Base-by-base conservation (phyloP, 2,329 filamentous ascomycete species). In the Dendrostoma leiphaemia region DNA sequence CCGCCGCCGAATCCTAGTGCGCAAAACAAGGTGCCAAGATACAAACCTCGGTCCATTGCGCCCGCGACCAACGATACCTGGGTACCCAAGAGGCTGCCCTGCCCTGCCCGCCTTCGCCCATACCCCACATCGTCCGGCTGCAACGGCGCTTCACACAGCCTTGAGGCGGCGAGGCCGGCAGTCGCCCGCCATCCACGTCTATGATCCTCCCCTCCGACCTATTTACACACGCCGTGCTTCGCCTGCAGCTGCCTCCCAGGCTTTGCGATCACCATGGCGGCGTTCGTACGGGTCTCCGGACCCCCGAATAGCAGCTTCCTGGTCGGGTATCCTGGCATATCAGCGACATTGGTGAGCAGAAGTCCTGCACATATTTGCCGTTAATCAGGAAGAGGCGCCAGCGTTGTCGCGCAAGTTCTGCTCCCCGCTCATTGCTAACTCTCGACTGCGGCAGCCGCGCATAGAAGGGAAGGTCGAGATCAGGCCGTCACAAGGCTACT, bases 381-480 rank as follows among this genome's bases (percentile, higher is more conserved):
- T 21, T 23, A 32, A n/a, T 12, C 29, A 23, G 26, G 26, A 17
- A 19, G 26, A 19, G 44, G 24, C 32, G 19, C 26, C 46, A 13
- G 31, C 32, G n/a, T 26, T 31, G 38, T 19, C 31, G 54, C 54
- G 50, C 50, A 41, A 50, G 52, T 55, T 59, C 44, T 37, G 46
- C 51, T 45, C 51, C 23, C 41, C 53, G 12, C 51, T 51, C n/a
- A 13, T 15, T 9, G 43, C 55, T 54, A 51, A 57, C 48, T 6
- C 13, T 9, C 34, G n/a, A 49, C 55, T 63, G 61, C 63, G 53
- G 21, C 67, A 97, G 91, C 94, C 94, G 66, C 89, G 94, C 69
- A 93, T 99, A 75, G 93, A 97, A 79, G 94, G 94, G 65, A 96
- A 94, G 70, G 94, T 99, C 69, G 94, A 97, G 75, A 94, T 99